Evolutionary conservation across 139 green algal genomes (phyloP).

Genomic region (Picochlorum sp.): DNA sequence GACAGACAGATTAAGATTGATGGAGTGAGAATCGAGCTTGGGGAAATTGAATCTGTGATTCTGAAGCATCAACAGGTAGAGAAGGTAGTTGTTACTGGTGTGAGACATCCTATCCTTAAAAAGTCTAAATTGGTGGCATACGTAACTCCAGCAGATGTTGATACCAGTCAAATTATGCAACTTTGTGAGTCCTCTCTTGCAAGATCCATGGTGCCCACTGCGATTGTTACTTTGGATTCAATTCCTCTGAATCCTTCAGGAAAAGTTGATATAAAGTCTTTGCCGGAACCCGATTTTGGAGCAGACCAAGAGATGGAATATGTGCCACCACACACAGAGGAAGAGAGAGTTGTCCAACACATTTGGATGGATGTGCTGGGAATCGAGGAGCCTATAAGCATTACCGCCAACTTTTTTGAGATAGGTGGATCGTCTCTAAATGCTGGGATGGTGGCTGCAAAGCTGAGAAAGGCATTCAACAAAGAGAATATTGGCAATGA

Average conservation of each 20-base stretch:
- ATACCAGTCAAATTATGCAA: not conserved
- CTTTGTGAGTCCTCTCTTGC: not conserved
- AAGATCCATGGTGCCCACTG: conserved; percentile 17
- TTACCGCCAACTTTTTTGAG: not conserved
- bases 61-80: not conserved
- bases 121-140: conserved; percentile 1
- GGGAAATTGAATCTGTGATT: conserved; percentile 36
- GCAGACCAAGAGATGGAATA: not conserved
- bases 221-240: conserved; percentile 7
- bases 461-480: no score
- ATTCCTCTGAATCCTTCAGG: conserved; percentile 16
- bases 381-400: not conserved
- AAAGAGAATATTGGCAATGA: no score
- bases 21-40: conserved; percentile 49
- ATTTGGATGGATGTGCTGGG: not conserved
- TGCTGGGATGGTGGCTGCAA: no score
- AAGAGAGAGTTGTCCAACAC: not conserved
- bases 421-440: not conserved
- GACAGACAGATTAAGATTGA: conserved; percentile 47
- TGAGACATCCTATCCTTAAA: not conserved
- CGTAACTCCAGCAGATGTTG: not conserved
- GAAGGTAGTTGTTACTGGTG: not conserved
- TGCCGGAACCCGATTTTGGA: not conserved
- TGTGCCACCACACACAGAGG: not conserved
- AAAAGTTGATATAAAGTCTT: conserved; percentile 9